phyloP scores from a whole-genome alignment of 768 basidiomycete genomes.

The Lactarius hengduanensis region DNA sequence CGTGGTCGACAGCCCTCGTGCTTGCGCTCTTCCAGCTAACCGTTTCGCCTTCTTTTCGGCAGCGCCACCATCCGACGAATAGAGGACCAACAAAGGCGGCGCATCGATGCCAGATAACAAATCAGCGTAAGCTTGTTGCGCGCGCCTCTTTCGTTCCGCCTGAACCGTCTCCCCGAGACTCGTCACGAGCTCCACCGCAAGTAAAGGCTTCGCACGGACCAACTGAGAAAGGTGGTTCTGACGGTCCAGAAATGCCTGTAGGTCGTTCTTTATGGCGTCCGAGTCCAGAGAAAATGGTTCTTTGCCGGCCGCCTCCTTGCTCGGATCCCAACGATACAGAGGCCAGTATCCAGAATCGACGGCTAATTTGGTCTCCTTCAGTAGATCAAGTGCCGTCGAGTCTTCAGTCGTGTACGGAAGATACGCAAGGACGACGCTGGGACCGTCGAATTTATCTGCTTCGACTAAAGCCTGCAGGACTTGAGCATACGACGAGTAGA shows the following conservation, averaged over 20 bases:
- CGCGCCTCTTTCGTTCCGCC: constrained; percentile 78
- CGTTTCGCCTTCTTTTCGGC: constrained; percentile 97
- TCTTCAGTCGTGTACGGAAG: constrained; percentile 83
- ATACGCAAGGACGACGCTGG: constrained; percentile 91
- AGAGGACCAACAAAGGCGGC: constrained; percentile 85
- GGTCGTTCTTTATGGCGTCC: constrained; percentile 89
- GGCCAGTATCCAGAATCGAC: constrained; percentile 98
- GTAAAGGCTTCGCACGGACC: constrained; percentile 71
- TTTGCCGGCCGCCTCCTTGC: constrained; percentile 66
- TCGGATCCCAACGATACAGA: constrained; percentile 95
- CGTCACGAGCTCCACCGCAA: constrained; percentile 79
- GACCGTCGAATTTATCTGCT: constrained; percentile 87
- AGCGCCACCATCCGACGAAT: constrained; percentile 90
- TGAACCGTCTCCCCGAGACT: constrained; percentile 82
- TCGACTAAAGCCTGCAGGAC: constrained; percentile 89
- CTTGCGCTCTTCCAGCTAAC: constrained; percentile 76
- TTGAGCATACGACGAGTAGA: constrained; percentile 94
- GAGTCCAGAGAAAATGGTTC: constrained; percentile 94
- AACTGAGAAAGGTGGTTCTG: constrained; percentile 97
- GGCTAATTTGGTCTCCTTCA: constrained; percentile 96
- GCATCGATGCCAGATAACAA: constrained; percentile 83
- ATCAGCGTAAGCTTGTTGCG: constrained; percentile 79
- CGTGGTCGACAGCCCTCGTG: constrained; percentile 76
- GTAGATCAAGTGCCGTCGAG: constrained; percentile 77
- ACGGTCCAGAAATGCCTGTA: constrained; percentile 90